Conservation (phyloP, 116 monocot genomes). For the Zostera marina region DNA sequence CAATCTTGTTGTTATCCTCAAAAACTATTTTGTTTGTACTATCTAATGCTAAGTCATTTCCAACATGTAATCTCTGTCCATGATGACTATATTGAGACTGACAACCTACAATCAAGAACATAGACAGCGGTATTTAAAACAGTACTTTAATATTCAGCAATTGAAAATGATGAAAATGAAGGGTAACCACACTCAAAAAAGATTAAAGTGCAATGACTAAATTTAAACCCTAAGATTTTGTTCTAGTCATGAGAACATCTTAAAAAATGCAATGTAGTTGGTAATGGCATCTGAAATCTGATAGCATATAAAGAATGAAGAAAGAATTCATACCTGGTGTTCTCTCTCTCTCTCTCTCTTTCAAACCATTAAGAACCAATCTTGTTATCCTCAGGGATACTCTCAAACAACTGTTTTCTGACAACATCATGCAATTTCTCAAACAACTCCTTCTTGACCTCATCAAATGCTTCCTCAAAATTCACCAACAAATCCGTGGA, state of each 20-base stretch:
- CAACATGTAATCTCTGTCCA: too few species aligned
- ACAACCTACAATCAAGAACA: too few species aligned
- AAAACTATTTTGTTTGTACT: too few species aligned
- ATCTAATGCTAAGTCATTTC: too few species aligned
- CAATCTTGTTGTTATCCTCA: not conserved
- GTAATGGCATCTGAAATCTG: not conserved
- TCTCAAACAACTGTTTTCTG: slow-evolving; percentile 54
- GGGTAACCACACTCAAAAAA: too few species aligned
- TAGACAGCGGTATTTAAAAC: too few species aligned
- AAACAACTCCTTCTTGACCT: slow-evolving; percentile 58
- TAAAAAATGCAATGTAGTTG: not conserved
- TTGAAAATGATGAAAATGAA: too few species aligned
- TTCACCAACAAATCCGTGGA: slow-evolving; percentile 46
- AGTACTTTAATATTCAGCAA: too few species aligned
- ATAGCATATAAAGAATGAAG: not conserved
- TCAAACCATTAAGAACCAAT: not conserved
- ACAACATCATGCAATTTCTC: slow-evolving; percentile 38
- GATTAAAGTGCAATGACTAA: too few species aligned
- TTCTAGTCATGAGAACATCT: too few species aligned
- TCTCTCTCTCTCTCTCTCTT: not conserved
- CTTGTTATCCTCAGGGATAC: slow-evolving; percentile 1
- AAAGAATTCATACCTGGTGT: not conserved
- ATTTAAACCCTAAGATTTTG: too few species aligned
- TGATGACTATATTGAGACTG: too few species aligned
- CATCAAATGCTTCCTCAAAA: slow-evolving; percentile 46